A percentile compares a stretch with the other conserved stretches of the same genome.
Conservation (phyloP, 306 rosid genomes). For the Chamaecrista fasciculata region DNA sequence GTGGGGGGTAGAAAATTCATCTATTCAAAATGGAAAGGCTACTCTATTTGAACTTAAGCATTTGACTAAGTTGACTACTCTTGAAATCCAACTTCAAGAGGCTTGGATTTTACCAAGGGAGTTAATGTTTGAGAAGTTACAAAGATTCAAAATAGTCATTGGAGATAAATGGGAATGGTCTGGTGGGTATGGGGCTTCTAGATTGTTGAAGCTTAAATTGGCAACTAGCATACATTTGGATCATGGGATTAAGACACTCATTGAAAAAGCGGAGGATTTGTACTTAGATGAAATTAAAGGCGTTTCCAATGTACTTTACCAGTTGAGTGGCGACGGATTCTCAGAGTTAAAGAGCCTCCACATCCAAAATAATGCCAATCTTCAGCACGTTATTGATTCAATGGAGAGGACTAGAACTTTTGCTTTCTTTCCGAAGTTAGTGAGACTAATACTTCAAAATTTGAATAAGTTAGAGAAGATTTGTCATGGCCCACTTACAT, state of each 20-base stretch:
- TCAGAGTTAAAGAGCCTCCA: too few species aligned
- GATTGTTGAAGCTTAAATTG: too few species aligned
- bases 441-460: too few species aligned
- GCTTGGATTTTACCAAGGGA: not conserved
- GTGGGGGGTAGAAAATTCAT: not conserved
- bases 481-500: too few species aligned
- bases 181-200: not conserved
- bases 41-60: not conserved
- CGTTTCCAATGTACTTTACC: too few species aligned
- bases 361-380: too few species aligned
- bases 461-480: too few species aligned
- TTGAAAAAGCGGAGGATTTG: too few species aligned
- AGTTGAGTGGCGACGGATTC: too few species aligned
- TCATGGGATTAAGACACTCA: too few species aligned
- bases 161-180: not conserved
- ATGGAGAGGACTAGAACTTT: not conserved
- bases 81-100: not conserved
- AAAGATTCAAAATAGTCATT: not conserved
- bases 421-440: conserved; percentile 7
- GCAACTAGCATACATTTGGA: too few species aligned
- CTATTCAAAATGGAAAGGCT: not conserved
- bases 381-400: not conserved
- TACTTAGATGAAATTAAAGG: too few species aligned
- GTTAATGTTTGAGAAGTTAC: not conserved
- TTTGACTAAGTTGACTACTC: not conserved